A percentile compares a stretch with the other conserved stretches of the same genome.
These are phyloP conservation scores for Diaporthe aspalathi DNA, from an alignment of 2,329 filamentous ascomycete species.

Conservation along the genomic window DNA sequence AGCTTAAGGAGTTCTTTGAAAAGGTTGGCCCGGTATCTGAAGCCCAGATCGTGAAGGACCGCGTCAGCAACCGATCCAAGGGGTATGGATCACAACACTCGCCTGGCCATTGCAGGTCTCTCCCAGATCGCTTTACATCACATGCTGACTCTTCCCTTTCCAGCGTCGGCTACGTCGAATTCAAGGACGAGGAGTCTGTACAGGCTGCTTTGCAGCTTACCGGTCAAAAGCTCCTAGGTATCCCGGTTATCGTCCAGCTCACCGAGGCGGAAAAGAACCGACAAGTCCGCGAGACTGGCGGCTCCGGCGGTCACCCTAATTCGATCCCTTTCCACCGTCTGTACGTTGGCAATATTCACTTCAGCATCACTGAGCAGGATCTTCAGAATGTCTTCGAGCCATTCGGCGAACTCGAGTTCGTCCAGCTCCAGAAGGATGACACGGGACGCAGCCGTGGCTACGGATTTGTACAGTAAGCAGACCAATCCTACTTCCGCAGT, in stretches of 20 bases:
- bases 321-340: conserved; percentile 96
- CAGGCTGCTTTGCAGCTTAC: conserved; percentile 95
- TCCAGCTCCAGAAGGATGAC: conserved; percentile 97
- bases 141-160: conserved; percentile 21
- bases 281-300: conserved; percentile 86
- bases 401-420: conserved; percentile 97
- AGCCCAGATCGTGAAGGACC: conserved; percentile 98
- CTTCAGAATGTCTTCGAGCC: conserved; percentile 96
- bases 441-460: conserved; percentile 91
- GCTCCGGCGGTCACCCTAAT: conserved; percentile 76
- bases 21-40: conserved; percentile 95
- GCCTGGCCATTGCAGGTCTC: neutral
- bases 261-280: conserved; percentile 99
- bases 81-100: conserved; percentile 71
- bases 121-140: neutral
- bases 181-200: conserved; percentile 95
- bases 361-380: conserved; percentile 97
- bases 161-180: conserved; percentile 99
- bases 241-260: conserved; percentile 97
- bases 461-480: conserved; percentile 95
- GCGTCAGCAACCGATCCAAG: conserved; percentile 96
- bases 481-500: neutral
- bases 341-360: conserved; percentile 99
- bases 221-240: conserved; percentile 97
- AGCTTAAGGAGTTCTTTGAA: conserved; percentile 95